Conservation (phyloP, 179 eudicot genomes). For the Heliamphora ciliata region DNA sequence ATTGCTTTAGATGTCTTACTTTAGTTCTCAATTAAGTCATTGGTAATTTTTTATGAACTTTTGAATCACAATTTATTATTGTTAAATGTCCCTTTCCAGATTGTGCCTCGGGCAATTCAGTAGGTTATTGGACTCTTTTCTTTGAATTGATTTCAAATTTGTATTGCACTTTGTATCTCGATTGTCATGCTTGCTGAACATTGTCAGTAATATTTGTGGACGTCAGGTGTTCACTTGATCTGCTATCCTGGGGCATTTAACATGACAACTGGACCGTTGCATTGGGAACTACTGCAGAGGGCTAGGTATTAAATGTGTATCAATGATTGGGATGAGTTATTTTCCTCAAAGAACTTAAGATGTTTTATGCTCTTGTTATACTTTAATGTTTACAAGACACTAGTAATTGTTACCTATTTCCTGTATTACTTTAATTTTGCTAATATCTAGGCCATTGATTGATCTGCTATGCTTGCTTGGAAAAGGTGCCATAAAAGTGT, state of each 20-base stretch:
- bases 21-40: not conserved
- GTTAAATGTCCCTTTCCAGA: too few species aligned
- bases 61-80: too few species aligned
- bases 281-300: constrained; percentile 93
- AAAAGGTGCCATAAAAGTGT: not conserved
- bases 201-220: too few species aligned
- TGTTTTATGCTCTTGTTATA: not conserved
- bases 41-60: not conserved
- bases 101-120: too few species aligned
- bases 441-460: too few species aligned
- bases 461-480: not conserved
- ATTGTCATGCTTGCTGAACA: too few species aligned
- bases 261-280: constrained; percentile 97
- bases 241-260: constrained; percentile 76
- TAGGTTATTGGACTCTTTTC: too few species aligned
- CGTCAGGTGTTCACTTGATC: constrained; percentile 63
- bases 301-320: constrained; percentile 49
- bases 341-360: not conserved
- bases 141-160: too few species aligned
- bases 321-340: not conserved
- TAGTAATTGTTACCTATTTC: not conserved
- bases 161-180: too few species aligned
- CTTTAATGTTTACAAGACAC: not conserved
- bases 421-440: not conserved
- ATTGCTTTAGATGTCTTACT: not conserved